Percentiles rank a stretch among this genome's conserved stretches.
Conservation (phyloP, 176 grass and related monocot genomes). For the Zoysia pacifica region DNA sequence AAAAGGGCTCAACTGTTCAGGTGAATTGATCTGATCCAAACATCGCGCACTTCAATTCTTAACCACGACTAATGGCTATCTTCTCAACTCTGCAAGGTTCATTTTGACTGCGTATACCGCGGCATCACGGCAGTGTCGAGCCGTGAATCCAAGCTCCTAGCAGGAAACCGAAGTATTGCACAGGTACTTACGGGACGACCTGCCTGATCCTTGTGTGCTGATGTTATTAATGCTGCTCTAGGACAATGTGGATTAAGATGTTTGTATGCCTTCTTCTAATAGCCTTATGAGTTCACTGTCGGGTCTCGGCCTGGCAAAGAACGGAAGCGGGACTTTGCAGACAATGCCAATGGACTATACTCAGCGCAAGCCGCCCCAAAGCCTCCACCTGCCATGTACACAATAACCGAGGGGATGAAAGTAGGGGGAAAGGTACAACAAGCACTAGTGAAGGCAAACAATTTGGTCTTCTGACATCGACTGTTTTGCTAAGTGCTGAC, state of each 20-base stretch:
- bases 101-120: slow-evolving; percentile 89
- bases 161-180: slow-evolving; percentile 78
- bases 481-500: not conserved
- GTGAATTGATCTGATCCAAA: slow-evolving; percentile 34
- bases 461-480: not conserved
- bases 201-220: not conserved
- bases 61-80: not conserved
- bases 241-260: slow-evolving; percentile 33
- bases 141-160: slow-evolving; percentile 93
- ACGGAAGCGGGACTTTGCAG: slow-evolving; percentile 82
- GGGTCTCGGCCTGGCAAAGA: slow-evolving; percentile 84
- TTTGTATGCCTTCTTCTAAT: slow-evolving; percentile 58
- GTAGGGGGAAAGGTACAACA: slow-evolving; percentile 76
- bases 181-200: slow-evolving; percentile 60
- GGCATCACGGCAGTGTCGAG: slow-evolving; percentile 82
- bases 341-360: slow-evolving; percentile 83
- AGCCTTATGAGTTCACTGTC: slow-evolving; percentile 97
- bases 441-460: not conserved
- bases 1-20: slow-evolving; percentile 73
- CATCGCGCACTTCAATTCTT: not conserved
- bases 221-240: not conserved
- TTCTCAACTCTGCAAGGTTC: slow-evolving; percentile 57
- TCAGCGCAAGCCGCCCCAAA: slow-evolving; percentile 85
- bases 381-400: slow-evolving; percentile 75
- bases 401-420: slow-evolving; percentile 92